A percentile compares a stretch with the other conserved stretches of the same genome.
Conservation (phyloP, 805 yeast genomes). For the Cyberlindnera suaveolens region DNA sequence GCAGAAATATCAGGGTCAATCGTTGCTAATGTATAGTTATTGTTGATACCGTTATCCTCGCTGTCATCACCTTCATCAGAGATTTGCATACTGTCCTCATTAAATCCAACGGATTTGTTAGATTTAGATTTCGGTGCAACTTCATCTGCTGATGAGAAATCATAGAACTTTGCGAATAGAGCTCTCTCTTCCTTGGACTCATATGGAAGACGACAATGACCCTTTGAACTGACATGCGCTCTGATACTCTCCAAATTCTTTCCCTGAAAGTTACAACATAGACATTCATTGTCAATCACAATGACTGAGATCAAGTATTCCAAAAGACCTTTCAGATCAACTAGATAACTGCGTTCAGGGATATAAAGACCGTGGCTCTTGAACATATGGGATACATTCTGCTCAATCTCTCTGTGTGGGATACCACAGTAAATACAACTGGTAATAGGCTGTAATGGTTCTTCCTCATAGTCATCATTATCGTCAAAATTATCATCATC, state of each 20-base stretch:
- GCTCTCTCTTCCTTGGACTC: conserved; percentile 74
- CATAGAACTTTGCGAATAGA: conserved; percentile 76
- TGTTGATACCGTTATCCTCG: conserved; percentile 25
- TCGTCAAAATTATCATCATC: conserved; percentile 22
- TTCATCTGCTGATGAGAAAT: conserved; percentile 61
- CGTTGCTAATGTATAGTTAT: conserved; percentile 30
- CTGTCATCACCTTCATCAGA: conserved; percentile 16
- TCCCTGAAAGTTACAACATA: conserved; percentile 83
- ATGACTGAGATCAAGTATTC: conserved; percentile 72
- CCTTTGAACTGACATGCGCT: conserved; percentile 79
- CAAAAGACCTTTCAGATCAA: conserved; percentile 67
- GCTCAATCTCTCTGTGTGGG: conserved; percentile 46
- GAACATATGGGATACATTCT: conserved; percentile 71
- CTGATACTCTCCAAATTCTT: conserved; percentile 76
- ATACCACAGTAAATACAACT: conserved; percentile 55
- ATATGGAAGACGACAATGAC: conserved; percentile 86
- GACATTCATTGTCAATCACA: conserved; percentile 77
- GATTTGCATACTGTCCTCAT: conserved; percentile 23
- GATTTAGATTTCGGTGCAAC: conserved; percentile 23
- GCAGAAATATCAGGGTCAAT: conserved; percentile 56
- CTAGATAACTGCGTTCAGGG: conserved; percentile 72
- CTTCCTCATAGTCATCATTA: conserved; percentile 20
- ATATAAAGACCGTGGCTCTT: conserved; percentile 76
- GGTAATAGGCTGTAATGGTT: conserved; percentile 34
- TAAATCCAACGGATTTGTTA: conserved; percentile 27